A percentile compares a stretch with the other conserved stretches of the same genome.
Conservation (phyloP, 306 rosid genomes). For the Begonia masoniana region DNA sequence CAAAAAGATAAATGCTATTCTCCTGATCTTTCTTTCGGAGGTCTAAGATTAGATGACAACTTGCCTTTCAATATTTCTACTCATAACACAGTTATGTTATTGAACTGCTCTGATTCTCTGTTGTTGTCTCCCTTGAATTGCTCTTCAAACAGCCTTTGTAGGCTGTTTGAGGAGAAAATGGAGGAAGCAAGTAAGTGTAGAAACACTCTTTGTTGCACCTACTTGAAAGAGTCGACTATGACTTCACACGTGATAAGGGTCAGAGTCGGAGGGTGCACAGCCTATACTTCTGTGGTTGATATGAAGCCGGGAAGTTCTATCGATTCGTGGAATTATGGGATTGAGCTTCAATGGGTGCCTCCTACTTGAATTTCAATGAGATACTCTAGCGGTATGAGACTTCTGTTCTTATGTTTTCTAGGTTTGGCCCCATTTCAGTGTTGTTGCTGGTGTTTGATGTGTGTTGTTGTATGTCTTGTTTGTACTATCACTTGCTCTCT, state of each 20-base stretch:
- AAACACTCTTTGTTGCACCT: slow-evolving; percentile 61
- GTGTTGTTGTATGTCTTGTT: too few species aligned
- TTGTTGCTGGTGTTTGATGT: too few species aligned
- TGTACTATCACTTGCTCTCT: too few species aligned
- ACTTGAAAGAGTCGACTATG: slow-evolving; percentile 78
- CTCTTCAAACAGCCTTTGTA: slow-evolving; percentile 48
- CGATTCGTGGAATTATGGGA: slow-evolving; percentile 65
- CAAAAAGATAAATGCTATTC: slow-evolving; percentile 34
- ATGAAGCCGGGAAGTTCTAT: slow-evolving; percentile 28
- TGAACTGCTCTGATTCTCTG: slow-evolving; percentile 46
- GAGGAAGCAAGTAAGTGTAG: slow-evolving; percentile 40
- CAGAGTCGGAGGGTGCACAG: slow-evolving; percentile 63
- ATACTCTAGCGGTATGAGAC: too few species aligned
- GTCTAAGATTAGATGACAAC: slow-evolving; percentile 39
- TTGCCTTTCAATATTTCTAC: slow-evolving; percentile 64
- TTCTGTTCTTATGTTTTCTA: too few species aligned
- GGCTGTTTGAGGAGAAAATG: slow-evolving; percentile 39
- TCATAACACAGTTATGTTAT: slow-evolving; percentile 56
- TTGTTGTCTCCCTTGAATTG: slow-evolving; percentile 68
- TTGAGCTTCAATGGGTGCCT: slow-evolving; percentile 71
- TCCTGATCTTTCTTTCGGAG: slow-evolving; percentile 44
- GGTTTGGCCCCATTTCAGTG: too few species aligned
- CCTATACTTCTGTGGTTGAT: slow-evolving; percentile 59
- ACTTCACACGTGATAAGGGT: slow-evolving; percentile 50
- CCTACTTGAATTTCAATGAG: slow-evolving; percentile 16